phyloP scores from a whole-genome alignment of 2,329 filamentous ascomycete genomes.

The Macrophomina tecta region DNA sequence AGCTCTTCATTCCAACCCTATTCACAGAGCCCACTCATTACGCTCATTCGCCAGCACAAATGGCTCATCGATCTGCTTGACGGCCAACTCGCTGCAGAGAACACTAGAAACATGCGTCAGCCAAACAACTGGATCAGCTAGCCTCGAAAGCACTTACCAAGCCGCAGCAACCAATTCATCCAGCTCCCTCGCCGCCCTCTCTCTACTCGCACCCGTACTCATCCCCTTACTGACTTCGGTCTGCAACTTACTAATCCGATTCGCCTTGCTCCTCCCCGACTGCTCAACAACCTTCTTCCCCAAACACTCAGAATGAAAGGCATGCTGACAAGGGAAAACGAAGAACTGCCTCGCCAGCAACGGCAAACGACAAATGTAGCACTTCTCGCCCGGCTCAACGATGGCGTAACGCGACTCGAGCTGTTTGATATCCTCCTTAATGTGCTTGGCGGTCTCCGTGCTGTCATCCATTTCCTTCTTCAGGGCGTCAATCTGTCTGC shows the following conservation, averaged over 20 bases:
- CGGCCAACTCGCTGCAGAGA: constrained; percentile 91
- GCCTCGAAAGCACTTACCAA: constrained; percentile 66
- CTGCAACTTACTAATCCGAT: constrained; percentile 85
- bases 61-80: constrained; percentile 91
- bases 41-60: constrained; percentile 77
- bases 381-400: constrained; percentile 93
- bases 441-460: constrained; percentile 84
- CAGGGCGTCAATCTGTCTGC: constrained; percentile 83
- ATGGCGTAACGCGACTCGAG: constrained; percentile 92
- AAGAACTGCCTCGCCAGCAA: constrained; percentile 93
- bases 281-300: constrained; percentile 85
- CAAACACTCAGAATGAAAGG: constrained; percentile 94
- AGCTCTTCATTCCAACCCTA: neutral
- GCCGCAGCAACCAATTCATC: constrained; percentile 89
- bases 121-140: constrained; percentile 33
- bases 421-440: constrained; percentile 84
- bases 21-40: constrained; percentile 75
- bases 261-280: constrained; percentile 74
- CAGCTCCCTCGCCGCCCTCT: constrained; percentile 84
- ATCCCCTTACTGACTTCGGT: constrained; percentile 79
- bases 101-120: constrained; percentile 63
- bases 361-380: constrained; percentile 85
- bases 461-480: constrained; percentile 97
- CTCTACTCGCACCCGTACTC: constrained; percentile 64
- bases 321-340: constrained; percentile 97